phyloP scores from a whole-genome alignment of 495 filamentous ascomycete species.

The Penicillium samsonianum region DNA sequence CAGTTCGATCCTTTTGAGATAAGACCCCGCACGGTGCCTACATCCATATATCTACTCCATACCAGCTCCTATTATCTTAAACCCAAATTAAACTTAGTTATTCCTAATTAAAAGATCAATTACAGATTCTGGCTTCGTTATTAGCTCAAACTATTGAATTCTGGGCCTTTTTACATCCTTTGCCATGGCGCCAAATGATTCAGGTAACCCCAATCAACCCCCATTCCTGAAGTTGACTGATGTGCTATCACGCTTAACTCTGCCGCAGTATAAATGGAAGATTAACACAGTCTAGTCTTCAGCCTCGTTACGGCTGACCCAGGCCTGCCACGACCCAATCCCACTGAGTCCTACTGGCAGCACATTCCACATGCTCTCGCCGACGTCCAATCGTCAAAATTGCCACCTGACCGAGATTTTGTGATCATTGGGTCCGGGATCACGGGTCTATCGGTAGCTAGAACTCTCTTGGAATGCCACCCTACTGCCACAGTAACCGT shows the following conservation, averaged over 20 bases:
- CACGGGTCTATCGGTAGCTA: slow-evolving; percentile 62
- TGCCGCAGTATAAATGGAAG: neutral
- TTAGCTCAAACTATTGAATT: neutral
- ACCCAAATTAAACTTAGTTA: neutral
- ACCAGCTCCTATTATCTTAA: neutral
- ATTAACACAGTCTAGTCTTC: slow-evolving; percentile 11
- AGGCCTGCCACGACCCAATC: slow-evolving; percentile 54
- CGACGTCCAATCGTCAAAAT: slow-evolving; percentile 45
- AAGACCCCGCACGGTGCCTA: slow-evolving; percentile 28
- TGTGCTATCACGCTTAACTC: too few relatives aligned
- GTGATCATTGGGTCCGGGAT: slow-evolving; percentile 74
- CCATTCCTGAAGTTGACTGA: neutral
- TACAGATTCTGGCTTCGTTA: neutral
- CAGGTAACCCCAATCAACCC: neutral
- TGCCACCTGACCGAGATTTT: slow-evolving; percentile 53
- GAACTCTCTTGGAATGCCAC: slow-evolving; percentile 50
- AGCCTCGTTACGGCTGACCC: slow-evolving; percentile 34
- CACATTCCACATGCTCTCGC: slow-evolving; percentile 58
- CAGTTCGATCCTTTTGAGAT: slow-evolving; percentile 19
- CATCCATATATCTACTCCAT: neutral
- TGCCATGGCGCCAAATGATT: slow-evolving; percentile 7
- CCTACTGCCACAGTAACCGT: slow-evolving; percentile 27
- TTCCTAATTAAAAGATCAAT: neutral
- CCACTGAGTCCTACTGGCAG: slow-evolving; percentile 74
- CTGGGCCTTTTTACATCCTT: neutral